Conservation (phyloP, 2,329 filamentous ascomycete species). For the Apiospora kogelbergensis region DNA sequence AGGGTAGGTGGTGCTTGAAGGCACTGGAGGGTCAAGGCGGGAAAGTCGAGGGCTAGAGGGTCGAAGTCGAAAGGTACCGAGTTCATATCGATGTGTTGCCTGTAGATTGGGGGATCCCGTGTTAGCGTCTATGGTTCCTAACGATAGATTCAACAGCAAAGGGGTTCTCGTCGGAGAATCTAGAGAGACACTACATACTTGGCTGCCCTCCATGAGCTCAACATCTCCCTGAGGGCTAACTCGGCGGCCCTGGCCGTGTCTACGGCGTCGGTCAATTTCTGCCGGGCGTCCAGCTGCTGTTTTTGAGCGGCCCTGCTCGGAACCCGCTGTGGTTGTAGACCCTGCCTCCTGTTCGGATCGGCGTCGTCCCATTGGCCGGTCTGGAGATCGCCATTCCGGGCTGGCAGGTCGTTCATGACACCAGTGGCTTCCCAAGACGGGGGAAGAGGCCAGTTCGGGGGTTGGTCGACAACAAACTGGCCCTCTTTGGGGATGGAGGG, state of each 20-base stretch:
- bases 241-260: conserved; percentile 85
- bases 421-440: conserved; percentile 76
- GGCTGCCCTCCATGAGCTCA: conserved; percentile 79
- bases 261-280: conserved; percentile 65
- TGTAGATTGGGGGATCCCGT: conserved; percentile 26
- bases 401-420: conserved; percentile 72
- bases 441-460: conserved; percentile 52
- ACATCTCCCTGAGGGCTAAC: conserved; percentile 78
- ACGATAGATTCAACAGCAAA: too few relatives aligned
- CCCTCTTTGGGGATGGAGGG: conserved; percentile 42
- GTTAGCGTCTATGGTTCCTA: not conserved
- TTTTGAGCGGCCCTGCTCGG: conserved; percentile 55
- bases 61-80: conserved; percentile 76
- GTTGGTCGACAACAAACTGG: conserved; percentile 44
- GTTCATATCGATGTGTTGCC: conserved; percentile 54
- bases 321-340: conserved; percentile 28
- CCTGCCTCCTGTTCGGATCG: conserved; percentile 10
- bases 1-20: conserved; percentile 79
- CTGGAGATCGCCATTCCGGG: conserved; percentile 43
- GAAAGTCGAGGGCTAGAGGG: conserved; percentile 81
- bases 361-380: conserved; percentile 39
- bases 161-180: too few relatives aligned
- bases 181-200: conserved; percentile 58
- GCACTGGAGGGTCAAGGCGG: conserved; percentile 78
- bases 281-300: conserved; percentile 62